A percentile compares a stretch with the other conserved stretches of the same genome.
Evolutionary conservation across 164 flowering plant species (phyloP).

Genomic region (Nymphaea colorata): DNA sequence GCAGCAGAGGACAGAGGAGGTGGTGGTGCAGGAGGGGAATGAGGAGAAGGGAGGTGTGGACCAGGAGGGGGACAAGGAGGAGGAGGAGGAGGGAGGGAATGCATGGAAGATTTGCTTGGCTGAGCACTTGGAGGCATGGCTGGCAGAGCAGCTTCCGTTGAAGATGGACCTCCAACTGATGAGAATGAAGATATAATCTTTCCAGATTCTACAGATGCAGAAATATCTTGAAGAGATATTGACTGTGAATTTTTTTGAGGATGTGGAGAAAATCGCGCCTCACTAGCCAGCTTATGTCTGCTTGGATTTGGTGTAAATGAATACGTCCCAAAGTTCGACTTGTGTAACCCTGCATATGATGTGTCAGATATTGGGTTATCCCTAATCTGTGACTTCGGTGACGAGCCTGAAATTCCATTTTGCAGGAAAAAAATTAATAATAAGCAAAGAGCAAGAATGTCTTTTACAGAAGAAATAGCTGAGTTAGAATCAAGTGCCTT

Average conservation of each 20-base stretch:
- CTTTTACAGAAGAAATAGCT: background rate
- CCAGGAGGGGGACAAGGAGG: background rate
- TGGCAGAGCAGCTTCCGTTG: background rate
- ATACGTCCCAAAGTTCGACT: slow-evolving; percentile 17
- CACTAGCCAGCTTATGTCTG: slow-evolving; percentile 10
- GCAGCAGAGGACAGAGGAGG: background rate
- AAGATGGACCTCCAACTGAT: slow-evolving; percentile 14
- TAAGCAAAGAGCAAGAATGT: background rate
- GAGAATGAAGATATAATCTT: slow-evolving; percentile 10
- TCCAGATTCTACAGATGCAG: slow-evolving; percentile 18
- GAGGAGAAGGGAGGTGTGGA: background rate
- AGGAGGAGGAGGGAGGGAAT: background rate
- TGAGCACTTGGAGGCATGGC: too few species aligned
- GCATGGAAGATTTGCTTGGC: too few species aligned
- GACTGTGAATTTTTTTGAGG: background rate
- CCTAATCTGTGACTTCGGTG: slow-evolving; percentile 28
- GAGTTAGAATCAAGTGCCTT: slow-evolving; percentile 6
- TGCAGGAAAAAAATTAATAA: background rate
- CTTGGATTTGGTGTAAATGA: slow-evolving; percentile 14
- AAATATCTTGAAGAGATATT: slow-evolving; percentile 15
- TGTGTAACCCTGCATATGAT: too few species aligned
- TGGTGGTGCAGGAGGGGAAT: too few species aligned
- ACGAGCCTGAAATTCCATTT: slow-evolving; percentile 47
- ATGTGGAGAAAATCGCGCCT: background rate
- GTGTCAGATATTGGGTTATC: slow-evolving; percentile 1